Conservation (phyloP, 371 early-diverging fungal species). For the Mucor racemosus region DNA sequence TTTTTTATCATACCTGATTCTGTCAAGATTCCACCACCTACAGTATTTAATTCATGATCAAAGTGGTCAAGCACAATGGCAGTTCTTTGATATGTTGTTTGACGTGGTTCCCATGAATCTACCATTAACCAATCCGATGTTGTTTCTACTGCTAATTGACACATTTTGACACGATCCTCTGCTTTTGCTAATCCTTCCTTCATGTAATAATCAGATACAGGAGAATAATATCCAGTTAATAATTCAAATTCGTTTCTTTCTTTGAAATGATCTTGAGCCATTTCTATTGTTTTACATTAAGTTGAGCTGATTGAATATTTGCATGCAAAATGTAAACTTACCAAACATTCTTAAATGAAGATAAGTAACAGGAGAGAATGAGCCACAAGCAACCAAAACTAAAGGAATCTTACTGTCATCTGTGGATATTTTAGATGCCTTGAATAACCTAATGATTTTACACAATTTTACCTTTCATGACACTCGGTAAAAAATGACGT, state of each 20-base stretch:
- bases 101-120: conserved; percentile 93
- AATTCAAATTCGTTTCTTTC: conserved; percentile 80
- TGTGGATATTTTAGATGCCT: conserved; percentile 24
- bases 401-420: conserved; percentile 88
- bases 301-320: background rate
- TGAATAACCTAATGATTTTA: background rate
- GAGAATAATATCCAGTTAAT: conserved; percentile 95
- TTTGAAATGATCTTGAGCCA: conserved; percentile 88
- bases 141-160: conserved; percentile 83
- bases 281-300: conserved; percentile 64
- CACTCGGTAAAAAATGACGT: conserved; percentile 29
- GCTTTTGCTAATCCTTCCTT: conserved; percentile 92
- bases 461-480: conserved; percentile 31
- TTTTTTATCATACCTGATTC: conserved; percentile 15
- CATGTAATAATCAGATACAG: conserved; percentile 91
- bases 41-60: conserved; percentile 80
- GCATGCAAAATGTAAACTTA: conserved; percentile 42
- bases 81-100: conserved; percentile 84
- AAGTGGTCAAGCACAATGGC: conserved; percentile 95
- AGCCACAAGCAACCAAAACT: conserved; percentile 96
- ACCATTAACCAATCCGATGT: conserved; percentile 93
- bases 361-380: conserved; percentile 96
- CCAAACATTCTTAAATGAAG: conserved; percentile 98
- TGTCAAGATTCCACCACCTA: conserved; percentile 55
- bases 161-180: conserved; percentile 91